These are phyloP conservation scores for Suillus decipiens DNA, from an alignment of 768 basidiomycete species.

Conservation along the genomic window DNA sequence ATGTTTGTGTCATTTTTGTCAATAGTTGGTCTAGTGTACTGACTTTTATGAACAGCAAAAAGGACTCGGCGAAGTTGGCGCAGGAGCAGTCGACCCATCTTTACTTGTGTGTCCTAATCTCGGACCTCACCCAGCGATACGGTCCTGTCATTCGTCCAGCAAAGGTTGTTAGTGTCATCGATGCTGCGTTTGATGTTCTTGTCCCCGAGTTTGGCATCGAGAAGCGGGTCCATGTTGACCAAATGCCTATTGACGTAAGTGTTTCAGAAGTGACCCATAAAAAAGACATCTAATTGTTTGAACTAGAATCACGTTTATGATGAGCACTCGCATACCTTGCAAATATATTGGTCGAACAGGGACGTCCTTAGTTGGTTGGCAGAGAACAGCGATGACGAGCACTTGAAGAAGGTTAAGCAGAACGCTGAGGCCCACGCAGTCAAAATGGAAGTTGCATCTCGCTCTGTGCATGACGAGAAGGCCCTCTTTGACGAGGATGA, in stretches of 20 bases:
- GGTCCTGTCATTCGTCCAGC: constrained; percentile 95
- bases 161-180: constrained; percentile 94
- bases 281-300: constrained; percentile 20
- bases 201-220: constrained; percentile 98
- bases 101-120: constrained; percentile 91
- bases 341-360: constrained; percentile 94
- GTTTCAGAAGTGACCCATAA: neutral
- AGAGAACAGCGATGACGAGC: constrained; percentile 94
- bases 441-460: constrained; percentile 89
- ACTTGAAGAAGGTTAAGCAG: constrained; percentile 91
- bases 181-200: constrained; percentile 95
- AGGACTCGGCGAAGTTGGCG: constrained; percentile 87
- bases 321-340: constrained; percentile 88
- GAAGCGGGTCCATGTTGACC: constrained; percentile 97
- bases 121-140: constrained; percentile 91
- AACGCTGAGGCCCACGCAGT: constrained; percentile 88
- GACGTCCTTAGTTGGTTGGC: constrained; percentile 96
- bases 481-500: constrained; percentile 91
- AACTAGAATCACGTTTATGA: constrained; percentile 91
- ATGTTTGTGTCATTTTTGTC: constrained; percentile 57
- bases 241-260: constrained; percentile 96
- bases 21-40: neutral
- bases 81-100: constrained; percentile 97
- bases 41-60: constrained; percentile 56
- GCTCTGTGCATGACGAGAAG: constrained; percentile 83